Evolutionary conservation across 2,329 filamentous ascomycete species (phyloP), one percentile per base, ranked within the genome.

Genomic region (Rhynchosporium secalis): DNA sequence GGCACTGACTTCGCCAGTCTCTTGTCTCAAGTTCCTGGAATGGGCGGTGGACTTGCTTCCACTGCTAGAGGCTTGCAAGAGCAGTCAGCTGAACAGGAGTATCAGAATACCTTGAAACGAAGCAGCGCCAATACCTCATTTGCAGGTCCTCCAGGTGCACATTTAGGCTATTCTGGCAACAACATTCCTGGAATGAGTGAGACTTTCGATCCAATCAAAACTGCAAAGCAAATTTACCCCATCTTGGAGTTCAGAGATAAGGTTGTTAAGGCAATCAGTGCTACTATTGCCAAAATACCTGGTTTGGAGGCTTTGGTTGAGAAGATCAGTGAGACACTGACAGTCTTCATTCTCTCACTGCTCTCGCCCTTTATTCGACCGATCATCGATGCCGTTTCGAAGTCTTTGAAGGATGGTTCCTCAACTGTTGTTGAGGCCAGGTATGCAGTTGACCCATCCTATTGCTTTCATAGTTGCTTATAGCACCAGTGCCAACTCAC

Each of bases 161-260:
- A 77, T 78, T 48, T 79, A 79, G 51, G 78, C 77, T 26, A 40
- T 31, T 40, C 51, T 33, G 66, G 77, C 40, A 45, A 59, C 36
- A 29, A 85, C 13, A 85, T 92, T 9, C 89, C 89, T 26, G 91
- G 90, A 5, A 91, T 93, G 81, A 89, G 86, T 70, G 80, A 85
- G 13, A 80, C 83, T 72, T 91, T 96, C 63, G 93, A 97, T 71
- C 88, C 90, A 0, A 84, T 90, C 69, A 87, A 91, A 75, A 89
- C 88, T 0, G 83, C 89, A 13, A 80, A 83, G 45, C 87, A 96
- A 77, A 97, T 99, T 68, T 98, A 98, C 72, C 95, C 95, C 0
- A 96, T 99, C 64, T 83, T 99, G 0, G 84, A 91, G 64, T 99
- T 98, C 80, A 86, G 94, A 63, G 95, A 99, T 79, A 95, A 89